Evolutionary conservation across 2,329 filamentous ascomycete species (phyloP), one percentile per base, ranked within the genome.

Genomic region (Curvularia sp.): DNA sequence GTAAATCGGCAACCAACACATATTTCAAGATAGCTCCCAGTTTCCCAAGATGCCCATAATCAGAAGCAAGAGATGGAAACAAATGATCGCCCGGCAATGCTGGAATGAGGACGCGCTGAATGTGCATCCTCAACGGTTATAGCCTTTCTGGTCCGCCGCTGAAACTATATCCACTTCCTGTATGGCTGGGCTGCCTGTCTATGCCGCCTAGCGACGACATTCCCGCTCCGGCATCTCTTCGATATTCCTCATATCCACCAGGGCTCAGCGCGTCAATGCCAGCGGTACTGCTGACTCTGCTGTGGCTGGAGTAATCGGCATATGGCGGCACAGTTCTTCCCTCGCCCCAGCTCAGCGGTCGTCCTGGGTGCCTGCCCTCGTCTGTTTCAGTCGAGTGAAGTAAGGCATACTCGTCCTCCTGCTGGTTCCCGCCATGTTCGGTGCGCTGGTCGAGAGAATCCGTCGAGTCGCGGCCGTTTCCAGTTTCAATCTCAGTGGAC

Each of bases 331-430:
- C 64, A 75, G 56, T 62, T 26, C 70, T 65, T 26, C 75, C 69
- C 15, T 75, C 74, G 24, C 75, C 77, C 74, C 75, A 79, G 52
- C 77, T 78, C 26, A 78, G 55, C 10, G 76, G 76, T 5, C 77
- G 55, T 1, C 78, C 78, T 0, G 78, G 78, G 59, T 80, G 78
- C 49, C 71, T 62, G 6, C 75, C 75, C 22, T 77, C 74, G 15
- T 79, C 75, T 18, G 75, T 76, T n/a, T 78, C 75, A 2, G 72
- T 75, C 13, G 63, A 68, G 49, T 84, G 79, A 10, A 85, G 72
- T 5, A 84, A 74, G 10, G 82, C 81, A 59, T 85, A 84, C 53
- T 80, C 79, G 55, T 81, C 79, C 62, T 85, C 82, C 50, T 83
- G 79, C 49, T 83, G 79, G 35, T 78, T 78, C 38, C 77, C 75